Evolutionary conservation across 2,329 filamentous ascomycete species (phyloP), one percentile per base, ranked within the genome.

Genomic region (Sordariomycetes sp.): DNA sequence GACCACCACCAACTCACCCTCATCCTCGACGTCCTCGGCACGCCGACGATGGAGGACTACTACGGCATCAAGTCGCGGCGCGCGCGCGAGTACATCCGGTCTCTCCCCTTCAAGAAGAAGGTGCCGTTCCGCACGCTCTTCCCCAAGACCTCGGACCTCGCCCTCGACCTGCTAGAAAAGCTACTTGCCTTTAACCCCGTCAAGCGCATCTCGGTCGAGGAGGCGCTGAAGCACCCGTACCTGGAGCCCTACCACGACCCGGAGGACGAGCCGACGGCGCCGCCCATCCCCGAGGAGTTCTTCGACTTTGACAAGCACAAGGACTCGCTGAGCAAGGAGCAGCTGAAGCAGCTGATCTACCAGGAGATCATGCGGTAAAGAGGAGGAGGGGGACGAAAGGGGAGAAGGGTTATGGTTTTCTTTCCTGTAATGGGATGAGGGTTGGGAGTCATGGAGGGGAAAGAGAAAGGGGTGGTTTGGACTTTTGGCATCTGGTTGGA

Each of bases 281-380:
- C 92, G 51, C 92, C 94, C 24, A 99, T 99, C 68, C 94, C 94
- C 24, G 93, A 97, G 72, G 93, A 96, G 72, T 99, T 99, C 80
- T 99, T 99, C 72, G 94, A 99, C 75, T 99, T 99, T 73, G 94
- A 99, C 76, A 97, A 97, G 82, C 96, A 97, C 81, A 99, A 99
- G 85, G 94, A 99, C 73, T 94, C 88, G 68, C 76, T 99, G 69
- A 97, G 89, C 79, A 99, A 99, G 78, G 94, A 99, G 77, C 91
- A 99, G 76, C 76, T 99, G 72, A 97, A 97, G 80, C 82, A 94
- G 69, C 80, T 99, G 71, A 99, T 99, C 74, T 99, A 93, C 76
- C 86, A 97, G 72, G 94, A 99, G 78, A 97, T 97, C 68, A 97
- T 84, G 81, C 78, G 81, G 71, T 84, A 68, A 67, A 65, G 18